Evolutionary conservation across 2,329 filamentous ascomycete species (phyloP), one percentile per base, ranked within the genome.

Genomic region (Elsinoe perseae): DNA sequence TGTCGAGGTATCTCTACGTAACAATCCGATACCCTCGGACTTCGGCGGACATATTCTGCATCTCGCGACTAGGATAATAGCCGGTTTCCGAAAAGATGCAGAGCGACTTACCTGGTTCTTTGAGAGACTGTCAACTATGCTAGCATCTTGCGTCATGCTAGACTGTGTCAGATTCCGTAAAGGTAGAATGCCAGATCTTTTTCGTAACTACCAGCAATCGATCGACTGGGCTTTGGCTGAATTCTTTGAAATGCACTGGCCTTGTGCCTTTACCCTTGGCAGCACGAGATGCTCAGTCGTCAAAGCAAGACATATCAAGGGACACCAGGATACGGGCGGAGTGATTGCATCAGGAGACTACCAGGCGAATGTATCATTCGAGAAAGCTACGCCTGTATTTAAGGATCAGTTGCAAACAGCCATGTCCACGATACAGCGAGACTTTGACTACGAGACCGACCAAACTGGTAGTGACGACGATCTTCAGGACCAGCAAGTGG

Each of bases 41-140:
- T 77, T 79, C 63, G 73, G 74, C 16, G 76, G 74, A 2, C 75
- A 78, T 59, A 77, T 79, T 18, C 64, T 78, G 3, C 73, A 76
- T 56, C 66, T 79, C 1, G 76, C 75, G 9, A 67, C 74, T 5
- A 68, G 67, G 9, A 68, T 75, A 6, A 72, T 68, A 59, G 61
- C 69, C 34, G 63, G 65, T 50, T 64, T 68, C 42, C 61, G 64
- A 32, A 65, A 65, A 43, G 64, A 64, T 43, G 62, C 67, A 36
- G 63, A 62, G 14, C 54, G 63, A 44, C 64, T 68, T 27, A 52
- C 63, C 7, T 64, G 65, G 63, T 69, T 79, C 21, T 78, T 78
- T 58, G 62, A 70, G 34, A 67, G 73, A 36, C 61, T 80, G 12
- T 74, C 73, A 40, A 70, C 67, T 6, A 72, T 80, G 72, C 70